A percentile compares a stretch with the other conserved stretches of the same genome.
Evolutionary conservation across 345 rosid genomes (phyloP).

Genomic region (Syzygium grande): DNA sequence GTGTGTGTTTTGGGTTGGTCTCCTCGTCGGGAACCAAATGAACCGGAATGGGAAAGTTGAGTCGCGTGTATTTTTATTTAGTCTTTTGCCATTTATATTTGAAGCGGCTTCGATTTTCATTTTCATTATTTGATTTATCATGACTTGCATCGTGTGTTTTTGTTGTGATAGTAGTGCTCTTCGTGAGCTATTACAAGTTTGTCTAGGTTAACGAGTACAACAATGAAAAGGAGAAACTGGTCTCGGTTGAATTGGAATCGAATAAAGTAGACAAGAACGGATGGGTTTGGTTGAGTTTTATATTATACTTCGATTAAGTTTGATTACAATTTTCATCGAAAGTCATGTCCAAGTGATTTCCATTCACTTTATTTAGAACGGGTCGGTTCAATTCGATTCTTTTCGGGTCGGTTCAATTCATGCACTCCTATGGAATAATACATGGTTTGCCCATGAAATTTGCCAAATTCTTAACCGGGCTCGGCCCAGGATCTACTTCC

Average conservation of each 20-base stretch:
- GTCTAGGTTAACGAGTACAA: not conserved
- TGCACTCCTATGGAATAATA: fast-evolving
- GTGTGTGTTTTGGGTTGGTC: not conserved
- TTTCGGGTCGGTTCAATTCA: not conserved
- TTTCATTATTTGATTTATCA: not conserved
- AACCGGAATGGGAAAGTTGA: not conserved
- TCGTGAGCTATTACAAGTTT: not conserved
- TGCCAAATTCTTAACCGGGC: not conserved
- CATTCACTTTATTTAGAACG: not conserved
- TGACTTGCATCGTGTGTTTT: not conserved
- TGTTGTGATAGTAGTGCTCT: not conserved
- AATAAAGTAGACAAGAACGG: not conserved
- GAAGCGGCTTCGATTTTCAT: not conserved
- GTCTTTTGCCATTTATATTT: not conserved
- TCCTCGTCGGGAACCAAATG: not conserved
- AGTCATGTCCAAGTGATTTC: not conserved
- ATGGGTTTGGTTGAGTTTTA: not conserved
- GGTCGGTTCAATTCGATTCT: not conserved
- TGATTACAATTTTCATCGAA: not conserved
- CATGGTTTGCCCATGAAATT: not conserved
- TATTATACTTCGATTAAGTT: not conserved
- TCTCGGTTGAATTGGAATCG: not conserved
- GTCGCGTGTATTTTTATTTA: not conserved
- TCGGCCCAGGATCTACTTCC: not conserved
- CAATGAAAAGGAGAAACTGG: not conserved